These are phyloP conservation scores for Phialocephala subalpina DNA, from an alignment of 2,329 filamentous ascomycete genomes.

Conservation along the genomic window DNA sequence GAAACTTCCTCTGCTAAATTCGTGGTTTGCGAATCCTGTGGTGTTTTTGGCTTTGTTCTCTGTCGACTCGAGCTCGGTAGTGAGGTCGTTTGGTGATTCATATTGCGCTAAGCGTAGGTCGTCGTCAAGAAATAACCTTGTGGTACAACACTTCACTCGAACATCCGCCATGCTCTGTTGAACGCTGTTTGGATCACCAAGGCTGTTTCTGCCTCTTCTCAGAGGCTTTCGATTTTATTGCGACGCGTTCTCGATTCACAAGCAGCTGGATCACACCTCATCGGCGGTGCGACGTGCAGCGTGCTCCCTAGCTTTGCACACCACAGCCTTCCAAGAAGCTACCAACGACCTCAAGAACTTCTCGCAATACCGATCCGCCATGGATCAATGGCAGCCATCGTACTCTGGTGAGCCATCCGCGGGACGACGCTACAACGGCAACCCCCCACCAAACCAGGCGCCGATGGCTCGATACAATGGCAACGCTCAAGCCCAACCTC, in stretches of 20 bases:
- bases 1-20: no score
- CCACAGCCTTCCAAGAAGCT: conserved; percentile 16
- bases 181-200: conserved; percentile 34
- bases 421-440: conserved; percentile 67
- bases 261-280: conserved; percentile 20
- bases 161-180: conserved; percentile 42
- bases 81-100: background rate
- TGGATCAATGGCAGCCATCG: conserved; percentile 71
- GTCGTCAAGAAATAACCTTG: background rate
- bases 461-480: conserved; percentile 54
- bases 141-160: background rate
- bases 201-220: conserved; percentile 40
- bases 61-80: background rate
- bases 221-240: conserved; percentile 35
- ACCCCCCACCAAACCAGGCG: conserved; percentile 53
- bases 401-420: conserved; percentile 72
- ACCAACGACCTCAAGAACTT: conserved; percentile 12
- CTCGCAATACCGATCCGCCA: conserved; percentile 43
- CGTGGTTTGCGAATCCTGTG: background rate
- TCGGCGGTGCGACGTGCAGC: conserved; percentile 25
- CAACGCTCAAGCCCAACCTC: conserved; percentile 52
- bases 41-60: background rate
- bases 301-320: conserved; percentile 20
- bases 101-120: conserved; percentile 4
- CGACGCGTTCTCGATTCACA: conserved; percentile 36